Percentiles rank a stretch among this genome's conserved stretches.
These are phyloP conservation scores for Hsuehochloa calcarea DNA, from an alignment of 176 grass and related monocot species.

Conservation along the genomic window DNA sequence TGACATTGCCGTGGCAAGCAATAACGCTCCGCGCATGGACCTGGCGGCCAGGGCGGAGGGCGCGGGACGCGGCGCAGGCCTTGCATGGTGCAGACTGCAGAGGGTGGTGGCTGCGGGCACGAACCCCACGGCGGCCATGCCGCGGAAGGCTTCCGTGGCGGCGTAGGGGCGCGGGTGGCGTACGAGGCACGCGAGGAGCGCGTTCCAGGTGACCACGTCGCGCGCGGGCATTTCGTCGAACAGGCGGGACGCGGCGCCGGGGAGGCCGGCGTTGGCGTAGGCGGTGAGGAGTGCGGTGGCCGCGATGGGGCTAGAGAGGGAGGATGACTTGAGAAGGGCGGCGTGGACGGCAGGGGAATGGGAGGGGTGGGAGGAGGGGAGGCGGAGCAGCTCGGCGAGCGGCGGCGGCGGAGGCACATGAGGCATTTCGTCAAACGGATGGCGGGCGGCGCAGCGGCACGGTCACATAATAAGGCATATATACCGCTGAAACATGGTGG, in stretches of 20 bases:
- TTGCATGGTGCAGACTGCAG: conserved; percentile 58
- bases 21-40: conserved; percentile 45
- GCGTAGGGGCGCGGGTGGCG: conserved; percentile 29
- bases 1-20: conserved; percentile 21
- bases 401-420: neutral
- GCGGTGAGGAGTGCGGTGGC: conserved; percentile 54
- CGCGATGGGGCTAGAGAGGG: conserved; percentile 32
- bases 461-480: neutral
- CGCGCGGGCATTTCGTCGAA: conserved; percentile 63
- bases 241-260: conserved; percentile 35
- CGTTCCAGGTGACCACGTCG: conserved; percentile 64
- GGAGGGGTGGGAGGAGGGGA: conserved; percentile 23
- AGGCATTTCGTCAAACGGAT: neutral
- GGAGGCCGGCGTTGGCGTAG: conserved; percentile 35
- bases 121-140: conserved; percentile 28
- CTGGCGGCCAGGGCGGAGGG: conserved; percentile 40
- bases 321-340: conserved; percentile 43
- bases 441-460: neutral
- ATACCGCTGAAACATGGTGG: no score
- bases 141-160: conserved; percentile 25
- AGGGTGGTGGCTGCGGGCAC: conserved; percentile 42
- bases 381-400: conserved; percentile 26
- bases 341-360: neutral
- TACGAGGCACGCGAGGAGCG: conserved; percentile 49
- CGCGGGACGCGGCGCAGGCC: conserved; percentile 38